Conservation (phyloP, 768 basidiomycete genomes). For the Crassisporium funariophilum region DNA sequence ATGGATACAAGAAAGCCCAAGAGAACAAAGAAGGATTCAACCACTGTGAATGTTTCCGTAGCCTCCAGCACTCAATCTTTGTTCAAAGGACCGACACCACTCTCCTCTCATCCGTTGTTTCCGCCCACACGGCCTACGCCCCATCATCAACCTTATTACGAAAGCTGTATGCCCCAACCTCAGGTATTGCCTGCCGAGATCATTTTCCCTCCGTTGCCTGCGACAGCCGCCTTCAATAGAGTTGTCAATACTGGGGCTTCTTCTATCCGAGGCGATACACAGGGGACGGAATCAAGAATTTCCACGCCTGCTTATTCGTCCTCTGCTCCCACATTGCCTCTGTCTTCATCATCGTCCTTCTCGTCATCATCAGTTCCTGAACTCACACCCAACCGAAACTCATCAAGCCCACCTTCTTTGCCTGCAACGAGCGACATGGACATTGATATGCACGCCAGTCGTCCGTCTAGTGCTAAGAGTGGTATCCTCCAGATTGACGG, state of each 20-base stretch:
- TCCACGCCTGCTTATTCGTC: conserved; percentile 12
- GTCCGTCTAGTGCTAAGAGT: conserved; percentile 10
- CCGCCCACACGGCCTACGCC: conserved; percentile 55
- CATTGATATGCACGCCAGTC: conserved; percentile 26
- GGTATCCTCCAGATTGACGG: conserved; percentile 6
- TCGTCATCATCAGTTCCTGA: conserved; percentile 53
- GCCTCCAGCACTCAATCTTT: conserved; percentile 25
- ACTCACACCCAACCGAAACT: conserved; percentile 61
- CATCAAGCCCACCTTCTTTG: conserved; percentile 61
- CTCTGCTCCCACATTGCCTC: conserved; percentile 30
- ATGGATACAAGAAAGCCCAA: conserved; percentile 46
- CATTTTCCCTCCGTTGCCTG: conserved; percentile 74
- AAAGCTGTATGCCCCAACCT: conserved; percentile 50
- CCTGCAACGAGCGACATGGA: conserved; percentile 43
- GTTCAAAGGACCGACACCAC: conserved; percentile 27
- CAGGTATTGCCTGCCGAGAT: conserved; percentile 57
- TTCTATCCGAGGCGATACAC: conserved; percentile 24
- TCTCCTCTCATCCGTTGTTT: conserved; percentile 43
- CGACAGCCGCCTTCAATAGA: conserved; percentile 39
- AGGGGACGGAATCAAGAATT: no score
- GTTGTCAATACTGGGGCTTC: conserved; percentile 26
- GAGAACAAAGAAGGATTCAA: conserved; percentile 44
- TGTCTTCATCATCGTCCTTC: conserved; percentile 32
- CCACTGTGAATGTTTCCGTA: conserved; percentile 20
- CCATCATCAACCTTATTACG: conserved; percentile 78